phyloP scores from a whole-genome alignment of 257 asterid genomes.

The Asclepias syriaca region DNA sequence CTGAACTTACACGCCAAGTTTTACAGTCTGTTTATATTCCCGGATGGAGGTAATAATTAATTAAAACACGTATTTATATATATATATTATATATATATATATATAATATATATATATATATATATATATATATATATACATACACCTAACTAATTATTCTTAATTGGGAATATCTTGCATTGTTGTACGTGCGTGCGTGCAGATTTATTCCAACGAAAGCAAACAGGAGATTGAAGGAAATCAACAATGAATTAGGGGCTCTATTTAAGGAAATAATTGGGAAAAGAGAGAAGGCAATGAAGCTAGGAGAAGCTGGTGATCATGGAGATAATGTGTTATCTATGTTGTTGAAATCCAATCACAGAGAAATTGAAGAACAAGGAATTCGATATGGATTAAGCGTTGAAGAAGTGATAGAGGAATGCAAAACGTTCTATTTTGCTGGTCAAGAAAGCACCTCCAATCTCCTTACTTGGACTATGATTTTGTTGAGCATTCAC shows the following conservation, averaged over 20 bases:
- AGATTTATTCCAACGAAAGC: conserved; percentile 40
- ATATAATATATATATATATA: no score
- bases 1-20: conserved; percentile 1
- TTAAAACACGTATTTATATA: no score
- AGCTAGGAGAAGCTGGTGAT: conserved; percentile 13
- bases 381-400: conserved; percentile 40
- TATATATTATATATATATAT: no score
- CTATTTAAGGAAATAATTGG: conserved; percentile 24
- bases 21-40: conserved; percentile 10
- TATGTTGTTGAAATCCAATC: conserved; percentile 31
- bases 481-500: conserved; percentile 41
- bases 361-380: conserved; percentile 30
- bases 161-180: no score
- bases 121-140: no score
- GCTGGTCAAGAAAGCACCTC: conserved; percentile 55
- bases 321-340: conserved; percentile 38
- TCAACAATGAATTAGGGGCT: conserved; percentile 26
- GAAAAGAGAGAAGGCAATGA: conserved; percentile 22
- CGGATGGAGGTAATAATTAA: conserved; percentile 5
- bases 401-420: conserved; percentile 47
- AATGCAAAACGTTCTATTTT: conserved; percentile 48
- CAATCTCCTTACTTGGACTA: conserved; percentile 40
- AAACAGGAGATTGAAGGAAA: conserved; percentile 39
- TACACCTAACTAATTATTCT: no score
- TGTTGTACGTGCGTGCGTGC: conserved; percentile 3